Conservation (phyloP, 2,329 filamentous ascomycete genomes). For the Allantophomopsis cytisporea region DNA sequence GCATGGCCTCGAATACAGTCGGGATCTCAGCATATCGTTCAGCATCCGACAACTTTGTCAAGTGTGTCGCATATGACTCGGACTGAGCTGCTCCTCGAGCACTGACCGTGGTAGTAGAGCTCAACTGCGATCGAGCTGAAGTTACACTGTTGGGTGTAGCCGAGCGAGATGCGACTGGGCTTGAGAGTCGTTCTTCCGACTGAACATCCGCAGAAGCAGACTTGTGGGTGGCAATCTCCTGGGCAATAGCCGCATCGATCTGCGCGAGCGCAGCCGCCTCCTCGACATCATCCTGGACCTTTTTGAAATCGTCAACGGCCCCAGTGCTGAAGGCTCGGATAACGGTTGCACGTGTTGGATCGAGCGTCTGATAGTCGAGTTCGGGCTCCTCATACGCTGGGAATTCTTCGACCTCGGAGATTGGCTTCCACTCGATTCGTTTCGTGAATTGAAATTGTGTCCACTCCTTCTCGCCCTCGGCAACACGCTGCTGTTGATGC, state of each 20-base stretch:
- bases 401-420: neutral
- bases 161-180: constrained; percentile 11
- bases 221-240: constrained; percentile 45
- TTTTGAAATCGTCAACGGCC: constrained; percentile 14
- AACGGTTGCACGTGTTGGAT: constrained; percentile 3
- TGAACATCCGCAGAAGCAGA: constrained; percentile 5
- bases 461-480: constrained; percentile 72
- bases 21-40: constrained; percentile 80
- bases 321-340: constrained; percentile 15
- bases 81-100: constrained; percentile 41
- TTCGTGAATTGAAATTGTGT: constrained; percentile 82
- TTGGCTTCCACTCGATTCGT: constrained; percentile 79
- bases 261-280: constrained; percentile 56
- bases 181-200: too few species aligned
- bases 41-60: constrained; percentile 58
- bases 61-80: constrained; percentile 61
- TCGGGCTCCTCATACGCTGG: constrained; percentile 10
- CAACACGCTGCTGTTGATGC: constrained; percentile 54
- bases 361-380: neutral
- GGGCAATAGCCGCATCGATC: constrained; percentile 72
- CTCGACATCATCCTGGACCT: constrained; percentile 23
- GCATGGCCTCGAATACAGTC: constrained; percentile 78
- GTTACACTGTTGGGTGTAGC: constrained; percentile 10
- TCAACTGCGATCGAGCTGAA: constrained; percentile 9
- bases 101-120: constrained; percentile 13